Evolutionary conservation across 495 filamentous ascomycete genomes (phyloP).

Genomic region (Annulohypoxylon maeteangense): DNA sequence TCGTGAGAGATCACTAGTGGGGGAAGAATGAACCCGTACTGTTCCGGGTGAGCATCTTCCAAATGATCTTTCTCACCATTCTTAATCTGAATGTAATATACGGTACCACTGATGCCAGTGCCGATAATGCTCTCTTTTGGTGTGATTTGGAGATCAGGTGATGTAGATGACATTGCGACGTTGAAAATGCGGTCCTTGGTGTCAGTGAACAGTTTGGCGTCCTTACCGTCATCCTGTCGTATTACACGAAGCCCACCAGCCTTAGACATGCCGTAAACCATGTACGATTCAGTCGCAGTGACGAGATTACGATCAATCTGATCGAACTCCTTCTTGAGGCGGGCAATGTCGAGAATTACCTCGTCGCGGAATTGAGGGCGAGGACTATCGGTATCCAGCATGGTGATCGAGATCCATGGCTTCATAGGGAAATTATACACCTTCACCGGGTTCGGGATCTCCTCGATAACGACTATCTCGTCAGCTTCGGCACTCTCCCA

Average conservation of each 20-base stretch:
- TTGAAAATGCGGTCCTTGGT: conserved; percentile 93
- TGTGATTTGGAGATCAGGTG: conserved; percentile 56
- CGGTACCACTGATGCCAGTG: conserved; percentile 90
- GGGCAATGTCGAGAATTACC: conserved; percentile 84
- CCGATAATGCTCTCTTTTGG: conserved; percentile 82
- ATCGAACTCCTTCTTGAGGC: conserved; percentile 96
- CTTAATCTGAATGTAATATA: conserved; percentile 87
- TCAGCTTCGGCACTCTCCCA: conserved; percentile 81
- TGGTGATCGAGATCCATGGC: conserved; percentile 86
- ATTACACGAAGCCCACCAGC: conserved; percentile 91
- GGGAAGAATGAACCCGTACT: conserved; percentile 82
- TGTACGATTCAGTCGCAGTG: conserved; percentile 88
- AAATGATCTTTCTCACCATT: conserved; percentile 77
- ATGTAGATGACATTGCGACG: conserved; percentile 78
- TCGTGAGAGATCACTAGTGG: conserved; percentile 75
- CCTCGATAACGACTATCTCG: conserved; percentile 78
- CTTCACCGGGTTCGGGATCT: conserved; percentile 69
- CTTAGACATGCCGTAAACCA: conserved; percentile 92
- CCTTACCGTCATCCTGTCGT: conserved; percentile 89
- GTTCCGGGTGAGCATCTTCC: conserved; percentile 75
- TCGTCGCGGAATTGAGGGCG: conserved; percentile 72
- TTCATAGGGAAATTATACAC: conserved; percentile 96
- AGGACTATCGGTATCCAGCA: conserved; percentile 58
- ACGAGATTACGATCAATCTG: conserved; percentile 94
- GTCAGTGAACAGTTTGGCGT: conserved; percentile 87